These are phyloP conservation scores for Pichia deserticola DNA, from an alignment of 805 yeast species.

Conservation along the genomic window DNA sequence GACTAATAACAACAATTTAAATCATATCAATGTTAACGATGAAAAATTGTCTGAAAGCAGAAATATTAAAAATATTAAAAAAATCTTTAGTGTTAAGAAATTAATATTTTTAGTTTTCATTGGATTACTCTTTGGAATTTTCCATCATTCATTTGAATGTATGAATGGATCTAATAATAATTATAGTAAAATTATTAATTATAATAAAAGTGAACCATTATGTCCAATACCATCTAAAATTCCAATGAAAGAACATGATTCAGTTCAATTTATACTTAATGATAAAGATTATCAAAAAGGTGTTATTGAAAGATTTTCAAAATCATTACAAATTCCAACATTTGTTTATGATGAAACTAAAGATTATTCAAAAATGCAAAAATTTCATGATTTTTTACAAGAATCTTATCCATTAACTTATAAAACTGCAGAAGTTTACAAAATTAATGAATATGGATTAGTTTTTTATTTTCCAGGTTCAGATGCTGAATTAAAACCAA, in stretches of 20 bases:
- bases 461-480: slow-evolving; percentile 62
- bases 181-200: neutral
- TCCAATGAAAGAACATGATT: slow-evolving; percentile 12
- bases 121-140: neutral
- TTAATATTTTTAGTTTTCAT: neutral
- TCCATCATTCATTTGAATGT: neutral
- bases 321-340: slow-evolving; percentile 48
- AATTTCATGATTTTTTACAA: slow-evolving; percentile 18
- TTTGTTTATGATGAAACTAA: slow-evolving; percentile 27
- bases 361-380: slow-evolving; percentile 16
- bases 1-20: too few species aligned
- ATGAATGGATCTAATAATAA: neutral
- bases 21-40: too few species aligned
- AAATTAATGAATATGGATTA: slow-evolving; percentile 56
- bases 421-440: slow-evolving; percentile 36
- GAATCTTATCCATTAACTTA: slow-evolving; percentile 29
- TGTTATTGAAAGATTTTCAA: slow-evolving; percentile 37
- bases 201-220: neutral
- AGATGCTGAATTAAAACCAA: slow-evolving; percentile 45
- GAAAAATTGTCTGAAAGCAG: too few species aligned
- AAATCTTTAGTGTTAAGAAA: too few species aligned
- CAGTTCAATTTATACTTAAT: slow-evolving; percentile 24
- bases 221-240: slow-evolving; percentile 24
- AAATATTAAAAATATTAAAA: too few species aligned
- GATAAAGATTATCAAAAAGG: slow-evolving; percentile 27